A percentile compares a stretch with the other conserved stretches of the same genome.
These are phyloP conservation scores for Cicer pinnatifidum DNA, from an alignment of 306 rosid species.

Conservation along the genomic window DNA sequence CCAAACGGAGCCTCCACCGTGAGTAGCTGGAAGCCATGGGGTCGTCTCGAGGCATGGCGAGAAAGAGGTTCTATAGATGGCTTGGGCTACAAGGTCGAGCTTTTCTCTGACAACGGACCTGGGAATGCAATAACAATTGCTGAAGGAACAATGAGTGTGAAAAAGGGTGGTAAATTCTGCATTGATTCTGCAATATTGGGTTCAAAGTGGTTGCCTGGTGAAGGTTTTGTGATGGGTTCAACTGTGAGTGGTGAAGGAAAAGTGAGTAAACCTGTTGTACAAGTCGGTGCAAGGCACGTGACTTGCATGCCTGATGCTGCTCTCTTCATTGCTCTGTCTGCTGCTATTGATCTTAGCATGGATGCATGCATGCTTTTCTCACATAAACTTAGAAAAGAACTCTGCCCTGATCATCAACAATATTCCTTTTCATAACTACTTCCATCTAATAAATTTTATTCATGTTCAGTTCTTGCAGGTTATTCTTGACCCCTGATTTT, in stretches of 20 bases:
- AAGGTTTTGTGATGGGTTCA: constrained; percentile 85
- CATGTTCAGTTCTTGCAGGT: constrained; percentile 16
- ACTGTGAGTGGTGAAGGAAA: constrained; percentile 84
- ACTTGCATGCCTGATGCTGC: constrained; percentile 87
- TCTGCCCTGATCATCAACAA: constrained; percentile 62
- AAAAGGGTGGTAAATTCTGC: constrained; percentile 77
- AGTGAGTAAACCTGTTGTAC: constrained; percentile 74
- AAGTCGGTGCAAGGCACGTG: constrained; percentile 77
- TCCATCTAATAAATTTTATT: background rate
- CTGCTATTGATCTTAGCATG: constrained; percentile 89
- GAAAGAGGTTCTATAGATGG: constrained; percentile 82
- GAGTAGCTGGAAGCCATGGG: constrained; percentile 94
- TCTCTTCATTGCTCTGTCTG: constrained; percentile 71
- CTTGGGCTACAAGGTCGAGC: constrained; percentile 85
- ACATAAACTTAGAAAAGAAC: constrained; percentile 74
- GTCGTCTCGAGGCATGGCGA: constrained; percentile 88
- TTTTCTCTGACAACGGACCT: constrained; percentile 65
- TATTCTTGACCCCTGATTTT: constrained; percentile 28
- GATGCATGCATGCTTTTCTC: constrained; percentile 86
- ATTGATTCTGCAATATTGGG: constrained; percentile 57
- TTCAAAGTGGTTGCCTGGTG: constrained; percentile 49
- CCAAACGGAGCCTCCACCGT: constrained; percentile 68
- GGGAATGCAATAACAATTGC: constrained; percentile 62
- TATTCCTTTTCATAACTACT: constrained; percentile 43
- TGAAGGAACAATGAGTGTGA: constrained; percentile 66